These are phyloP conservation scores for Cardamine resedifolia DNA, from an alignment of 345 rosid species.

Conservation along the genomic window DNA sequence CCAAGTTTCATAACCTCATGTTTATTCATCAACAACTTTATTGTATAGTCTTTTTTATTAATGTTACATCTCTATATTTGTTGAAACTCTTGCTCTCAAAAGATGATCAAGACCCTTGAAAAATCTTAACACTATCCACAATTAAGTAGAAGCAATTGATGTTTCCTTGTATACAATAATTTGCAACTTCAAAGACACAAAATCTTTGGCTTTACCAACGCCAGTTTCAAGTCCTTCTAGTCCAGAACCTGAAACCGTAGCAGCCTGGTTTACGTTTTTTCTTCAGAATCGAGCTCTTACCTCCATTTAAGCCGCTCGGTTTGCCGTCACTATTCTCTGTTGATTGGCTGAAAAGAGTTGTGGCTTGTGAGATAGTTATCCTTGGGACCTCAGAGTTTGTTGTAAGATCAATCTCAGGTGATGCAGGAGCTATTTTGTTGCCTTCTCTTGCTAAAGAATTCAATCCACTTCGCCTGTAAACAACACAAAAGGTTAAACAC, in stretches of 20 bases:
- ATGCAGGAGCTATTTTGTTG: constrained; percentile 60
- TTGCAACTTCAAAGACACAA: constrained; percentile 19
- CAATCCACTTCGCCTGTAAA: constrained; percentile 48
- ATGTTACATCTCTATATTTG: constrained; percentile 2
- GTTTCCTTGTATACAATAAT: constrained; percentile 15
- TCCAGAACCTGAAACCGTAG: constrained; percentile 27
- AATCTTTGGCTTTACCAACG: constrained; percentile 5
- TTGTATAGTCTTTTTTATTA: background rate
- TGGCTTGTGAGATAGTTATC: constrained; percentile 37
- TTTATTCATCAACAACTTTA: background rate
- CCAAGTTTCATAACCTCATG: background rate
- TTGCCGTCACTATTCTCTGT: background rate
- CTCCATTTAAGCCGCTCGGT: constrained; percentile 16
- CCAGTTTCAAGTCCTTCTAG: constrained; percentile 6
- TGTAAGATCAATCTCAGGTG: constrained; percentile 42
- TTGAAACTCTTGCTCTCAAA: background rate
- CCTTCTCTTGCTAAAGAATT: constrained; percentile 50
- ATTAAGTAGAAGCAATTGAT: background rate
- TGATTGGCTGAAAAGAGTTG: constrained; percentile 32
- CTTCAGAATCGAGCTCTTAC: constrained; percentile 19
- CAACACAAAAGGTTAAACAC: background rate
- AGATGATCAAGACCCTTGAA: background rate
- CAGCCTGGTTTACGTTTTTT: constrained; percentile 27
- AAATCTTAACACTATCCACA: constrained; percentile 3
- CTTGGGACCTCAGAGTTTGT: constrained; percentile 23